A percentile compares a stretch with the other conserved stretches of the same genome.
phyloP scores from a whole-genome alignment of 202 grass and related monocot species.

The Cymbopogon flexuosus region DNA sequence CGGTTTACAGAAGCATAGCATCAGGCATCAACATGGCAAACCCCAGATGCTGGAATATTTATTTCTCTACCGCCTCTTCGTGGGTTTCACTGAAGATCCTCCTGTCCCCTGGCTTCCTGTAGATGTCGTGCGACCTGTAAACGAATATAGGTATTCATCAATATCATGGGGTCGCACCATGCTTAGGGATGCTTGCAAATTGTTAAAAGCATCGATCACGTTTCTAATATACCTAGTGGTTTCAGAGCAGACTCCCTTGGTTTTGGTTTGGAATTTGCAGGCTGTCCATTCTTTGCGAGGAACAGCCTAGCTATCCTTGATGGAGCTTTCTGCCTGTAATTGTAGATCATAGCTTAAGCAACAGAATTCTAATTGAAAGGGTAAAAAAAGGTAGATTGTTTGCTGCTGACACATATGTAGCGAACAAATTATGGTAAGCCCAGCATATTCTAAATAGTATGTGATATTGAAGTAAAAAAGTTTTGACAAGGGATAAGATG shows the following conservation, averaged over 20 bases:
- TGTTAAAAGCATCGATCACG: neutral
- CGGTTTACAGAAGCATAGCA: neutral
- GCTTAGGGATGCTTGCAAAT: neutral
- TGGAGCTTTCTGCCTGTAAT: slow-evolving; percentile 55
- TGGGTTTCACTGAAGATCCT: slow-evolving; percentile 39
- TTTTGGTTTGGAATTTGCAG: slow-evolving; percentile 40
- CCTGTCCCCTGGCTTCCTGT: slow-evolving; percentile 30
- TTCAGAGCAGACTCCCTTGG: slow-evolving; percentile 52
- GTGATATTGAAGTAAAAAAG: neutral
- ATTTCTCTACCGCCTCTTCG: slow-evolving; percentile 33
- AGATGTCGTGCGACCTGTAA: neutral
- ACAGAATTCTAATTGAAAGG: neutral
- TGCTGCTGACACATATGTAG: neutral
- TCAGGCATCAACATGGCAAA: neutral
- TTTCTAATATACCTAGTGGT: slow-evolving; percentile 31
- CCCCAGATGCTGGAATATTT: neutral
- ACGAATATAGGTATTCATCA: neutral
- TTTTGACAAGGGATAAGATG: neutral
- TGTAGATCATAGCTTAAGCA: slow-evolving; percentile 24
- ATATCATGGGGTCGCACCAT: neutral
- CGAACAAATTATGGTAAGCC: neutral
- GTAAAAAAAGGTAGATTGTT: neutral
- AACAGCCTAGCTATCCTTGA: slow-evolving; percentile 54
- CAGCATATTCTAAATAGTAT: neutral
- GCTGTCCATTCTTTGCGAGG: slow-evolving; percentile 54